phyloP scores from a whole-genome alignment of 805 yeast genomes.

The Saccharomycopsis capsularis region DNA sequence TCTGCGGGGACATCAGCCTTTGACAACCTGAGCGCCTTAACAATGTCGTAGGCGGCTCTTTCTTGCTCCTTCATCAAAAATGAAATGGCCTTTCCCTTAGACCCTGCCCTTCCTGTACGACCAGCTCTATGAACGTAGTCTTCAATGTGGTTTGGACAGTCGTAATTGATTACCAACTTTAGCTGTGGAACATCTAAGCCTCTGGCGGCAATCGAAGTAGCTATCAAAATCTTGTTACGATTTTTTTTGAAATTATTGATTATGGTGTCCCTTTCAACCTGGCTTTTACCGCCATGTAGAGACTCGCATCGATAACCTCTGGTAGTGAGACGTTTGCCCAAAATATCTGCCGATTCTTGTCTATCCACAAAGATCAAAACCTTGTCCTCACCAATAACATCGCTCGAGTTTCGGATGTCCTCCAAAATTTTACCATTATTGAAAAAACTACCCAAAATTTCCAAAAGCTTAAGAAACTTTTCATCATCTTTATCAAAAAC shows the following conservation, averaged over 20 bases:
- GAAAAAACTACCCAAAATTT: slow-evolving; percentile 41
- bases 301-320: slow-evolving; percentile 55
- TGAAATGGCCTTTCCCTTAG: slow-evolving; percentile 67
- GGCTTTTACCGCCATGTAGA: slow-evolving; percentile 91
- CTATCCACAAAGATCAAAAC: slow-evolving; percentile 80
- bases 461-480: slow-evolving; percentile 51
- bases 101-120: slow-evolving; percentile 90
- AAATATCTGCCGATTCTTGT: slow-evolving; percentile 76
- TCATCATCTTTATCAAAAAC: slow-evolving; percentile 45
- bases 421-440: slow-evolving; percentile 3
- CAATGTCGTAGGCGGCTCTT: slow-evolving; percentile 58
- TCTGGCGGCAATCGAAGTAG: slow-evolving; percentile 92
- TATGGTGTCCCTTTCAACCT: slow-evolving; percentile 70
- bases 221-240: slow-evolving; percentile 58
- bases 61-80: slow-evolving; percentile 58
- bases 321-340: slow-evolving; percentile 46
- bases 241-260: slow-evolving; percentile 63
- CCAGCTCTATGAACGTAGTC: slow-evolving; percentile 97
- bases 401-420: slow-evolving; percentile 28
- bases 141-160: slow-evolving; percentile 81
- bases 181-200: slow-evolving; percentile 90
- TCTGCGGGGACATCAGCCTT: slow-evolving; percentile 44
- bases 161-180: slow-evolving; percentile 73
- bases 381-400: slow-evolving; percentile 35
- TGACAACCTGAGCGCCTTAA: slow-evolving; percentile 52